phyloP scores from a whole-genome alignment of 495 filamentous ascomycete genomes.

The Penicillium paxilli region DNA sequence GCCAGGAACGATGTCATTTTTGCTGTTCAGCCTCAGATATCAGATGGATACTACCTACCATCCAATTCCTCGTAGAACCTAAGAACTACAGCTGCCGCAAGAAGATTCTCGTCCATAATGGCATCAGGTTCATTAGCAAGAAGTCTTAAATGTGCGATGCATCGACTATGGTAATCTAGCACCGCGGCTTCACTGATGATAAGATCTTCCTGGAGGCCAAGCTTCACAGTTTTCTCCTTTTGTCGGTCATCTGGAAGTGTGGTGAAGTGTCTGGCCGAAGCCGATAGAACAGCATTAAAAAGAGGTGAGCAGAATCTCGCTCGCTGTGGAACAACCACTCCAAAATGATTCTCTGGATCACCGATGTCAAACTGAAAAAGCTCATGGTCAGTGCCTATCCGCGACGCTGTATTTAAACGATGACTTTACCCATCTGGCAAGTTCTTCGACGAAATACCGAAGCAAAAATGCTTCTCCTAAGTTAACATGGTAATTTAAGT shows the following conservation, averaged over 20 bases:
- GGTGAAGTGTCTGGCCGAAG: conserved; percentile 22
- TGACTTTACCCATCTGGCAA: conserved; percentile 11
- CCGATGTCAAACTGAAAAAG: conserved; percentile 18
- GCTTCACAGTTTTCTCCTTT: conserved; percentile 1
- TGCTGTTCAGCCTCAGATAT: too few relatives aligned
- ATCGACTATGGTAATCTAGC: conserved; percentile 24
- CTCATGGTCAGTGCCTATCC: not conserved
- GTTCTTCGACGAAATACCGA: conserved; percentile 17
- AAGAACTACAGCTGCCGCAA: conserved; percentile 17
- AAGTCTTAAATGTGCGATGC: conserved; percentile 19
- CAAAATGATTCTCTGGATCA: conserved; percentile 22
- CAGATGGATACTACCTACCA: conserved; percentile 9
- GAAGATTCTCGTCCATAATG: conserved; percentile 27
- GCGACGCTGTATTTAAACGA: not conserved
- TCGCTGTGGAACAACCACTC: conserved; percentile 19
- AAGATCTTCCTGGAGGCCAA: conserved; percentile 7
- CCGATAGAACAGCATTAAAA: conserved; percentile 20
- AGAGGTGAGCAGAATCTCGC: conserved; percentile 16
- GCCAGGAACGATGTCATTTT: too few relatives aligned
- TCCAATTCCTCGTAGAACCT: conserved; percentile 24
- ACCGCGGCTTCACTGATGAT: conserved; percentile 19
- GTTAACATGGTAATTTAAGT: conserved; percentile 1
- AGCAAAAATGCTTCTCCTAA: conserved; percentile 18
- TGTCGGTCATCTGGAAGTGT: conserved; percentile 10
- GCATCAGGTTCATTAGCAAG: conserved; percentile 20